These are phyloP conservation scores for Scedosporium dehoogii DNA, from an alignment of 2,329 filamentous ascomycete species.

Conservation along the genomic window DNA sequence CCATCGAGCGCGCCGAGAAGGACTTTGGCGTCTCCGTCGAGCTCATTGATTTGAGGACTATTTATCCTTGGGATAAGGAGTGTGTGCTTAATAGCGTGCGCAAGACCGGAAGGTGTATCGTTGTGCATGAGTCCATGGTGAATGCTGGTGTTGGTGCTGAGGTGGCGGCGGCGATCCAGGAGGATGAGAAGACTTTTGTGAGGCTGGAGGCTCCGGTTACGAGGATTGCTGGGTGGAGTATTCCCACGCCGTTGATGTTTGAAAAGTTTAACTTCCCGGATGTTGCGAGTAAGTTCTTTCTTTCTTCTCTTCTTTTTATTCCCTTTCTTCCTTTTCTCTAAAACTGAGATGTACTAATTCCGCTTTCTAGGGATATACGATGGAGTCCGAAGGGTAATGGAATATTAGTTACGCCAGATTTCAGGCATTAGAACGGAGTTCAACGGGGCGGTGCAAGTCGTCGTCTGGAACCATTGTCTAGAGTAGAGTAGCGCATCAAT, in stretches of 20 bases:
- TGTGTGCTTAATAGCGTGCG: constrained; percentile 72
- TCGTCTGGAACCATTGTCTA: too few relatives aligned
- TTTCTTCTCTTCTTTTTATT: background rate
- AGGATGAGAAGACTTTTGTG: constrained; percentile 64
- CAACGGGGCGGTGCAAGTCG: background rate
- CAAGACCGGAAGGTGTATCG: constrained; percentile 77
- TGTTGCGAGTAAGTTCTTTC: constrained; percentile 61
- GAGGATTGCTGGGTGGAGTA: constrained; percentile 82
- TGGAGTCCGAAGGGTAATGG: constrained; percentile 54
- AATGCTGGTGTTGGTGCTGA: constrained; percentile 86
- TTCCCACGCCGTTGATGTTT: constrained; percentile 68
- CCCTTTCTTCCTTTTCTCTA: background rate
- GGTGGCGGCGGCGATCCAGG: constrained; percentile 79
- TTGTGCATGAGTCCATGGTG: constrained; percentile 88
- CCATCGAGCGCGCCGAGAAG: constrained; percentile 64
- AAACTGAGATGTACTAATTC: background rate
- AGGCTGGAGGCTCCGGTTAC: constrained; percentile 76
- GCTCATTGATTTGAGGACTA: constrained; percentile 76
- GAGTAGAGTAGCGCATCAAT: too few relatives aligned
- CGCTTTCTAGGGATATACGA: constrained; percentile 9
- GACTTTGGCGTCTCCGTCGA: constrained; percentile 71
- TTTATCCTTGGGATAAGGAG: constrained; percentile 86
- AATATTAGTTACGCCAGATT: constrained; percentile 38
- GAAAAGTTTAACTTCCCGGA: constrained; percentile 79
- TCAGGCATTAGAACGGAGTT: background rate